Percentiles rank a stretch among this genome's conserved stretches.
Evolutionary conservation across 768 basidiomycete species (phyloP).

Genomic region (Kwoniella bestiolae): DNA sequence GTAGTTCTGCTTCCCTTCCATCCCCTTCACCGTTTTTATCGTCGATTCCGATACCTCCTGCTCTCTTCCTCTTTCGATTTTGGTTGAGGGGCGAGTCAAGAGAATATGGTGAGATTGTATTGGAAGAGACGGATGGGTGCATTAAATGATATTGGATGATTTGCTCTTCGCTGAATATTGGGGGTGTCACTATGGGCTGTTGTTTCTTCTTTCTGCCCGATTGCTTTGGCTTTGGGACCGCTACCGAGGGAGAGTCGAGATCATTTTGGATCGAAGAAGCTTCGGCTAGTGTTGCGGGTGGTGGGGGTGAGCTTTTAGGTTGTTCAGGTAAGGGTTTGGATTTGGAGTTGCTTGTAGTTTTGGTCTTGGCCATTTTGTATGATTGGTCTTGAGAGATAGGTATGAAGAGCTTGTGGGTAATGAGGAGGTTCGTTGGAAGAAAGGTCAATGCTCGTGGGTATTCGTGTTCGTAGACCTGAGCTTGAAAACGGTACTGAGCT

Average conservation of each 20-base stretch:
- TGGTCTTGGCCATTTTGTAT: constrained; percentile 4
- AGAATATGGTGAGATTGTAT: constrained; percentile 6
- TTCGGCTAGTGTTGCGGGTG: not conserved
- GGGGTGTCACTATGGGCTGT: not conserved
- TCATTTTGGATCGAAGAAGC: not conserved
- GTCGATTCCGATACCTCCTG: too few relatives aligned
- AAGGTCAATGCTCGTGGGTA: too few relatives aligned
- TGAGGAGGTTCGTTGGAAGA: too few relatives aligned
- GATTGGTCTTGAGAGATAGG: not conserved
- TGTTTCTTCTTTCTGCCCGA: not conserved
- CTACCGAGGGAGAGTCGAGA: not conserved
- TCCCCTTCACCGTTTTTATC: not conserved
- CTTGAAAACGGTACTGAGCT: too few relatives aligned
- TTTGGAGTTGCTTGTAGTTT: too few relatives aligned
- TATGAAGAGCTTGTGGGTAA: too few relatives aligned
- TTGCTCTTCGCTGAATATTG: constrained; percentile 19
- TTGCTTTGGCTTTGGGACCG: not conserved
- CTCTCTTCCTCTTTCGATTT: not conserved
- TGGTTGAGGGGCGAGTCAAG: not conserved
- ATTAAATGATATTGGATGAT: constrained; percentile 18
- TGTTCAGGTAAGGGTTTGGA: not conserved
- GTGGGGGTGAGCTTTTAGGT: not conserved
- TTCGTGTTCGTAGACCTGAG: too few relatives aligned
- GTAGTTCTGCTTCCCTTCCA: constrained; percentile 5
- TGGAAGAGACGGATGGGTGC: not conserved